Evolutionary conservation across 2,329 filamentous ascomycete genomes (phyloP).

Genomic region (Triangularia setosa): DNA sequence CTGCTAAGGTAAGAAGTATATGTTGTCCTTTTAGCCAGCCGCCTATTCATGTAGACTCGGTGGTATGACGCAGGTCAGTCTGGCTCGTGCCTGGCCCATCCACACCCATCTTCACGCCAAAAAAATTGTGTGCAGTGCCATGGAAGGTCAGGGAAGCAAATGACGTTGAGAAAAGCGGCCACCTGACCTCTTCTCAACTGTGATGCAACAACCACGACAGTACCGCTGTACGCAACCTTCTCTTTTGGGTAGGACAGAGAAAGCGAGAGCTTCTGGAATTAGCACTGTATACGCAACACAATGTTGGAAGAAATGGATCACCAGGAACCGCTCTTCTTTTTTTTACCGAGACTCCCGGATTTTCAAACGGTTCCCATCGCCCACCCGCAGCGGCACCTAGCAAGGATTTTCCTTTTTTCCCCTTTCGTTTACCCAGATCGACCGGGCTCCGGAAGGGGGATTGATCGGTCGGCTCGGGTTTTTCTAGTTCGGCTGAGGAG

Average conservation of each 20-base stretch:
- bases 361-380: background rate
- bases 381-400: background rate
- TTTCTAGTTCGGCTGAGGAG: background rate
- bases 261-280: background rate
- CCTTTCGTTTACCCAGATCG: too few species aligned
- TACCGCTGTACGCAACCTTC: background rate
- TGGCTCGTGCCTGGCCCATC: conserved; percentile 2
- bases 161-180: conserved; percentile 20
- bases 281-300: background rate
- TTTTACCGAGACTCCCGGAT: conserved; percentile 13
- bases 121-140: background rate
- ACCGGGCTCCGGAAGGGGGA: background rate
- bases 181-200: conserved; percentile 15
- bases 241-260: background rate
- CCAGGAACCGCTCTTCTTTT: conserved; percentile 8
- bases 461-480: background rate
- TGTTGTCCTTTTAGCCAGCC: background rate
- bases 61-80: conserved; percentile 11
- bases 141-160: conserved; percentile 19
- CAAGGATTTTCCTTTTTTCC: background rate
- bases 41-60: background rate
- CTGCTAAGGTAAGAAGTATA: background rate
- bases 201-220: background rate
- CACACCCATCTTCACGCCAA: background rate
- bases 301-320: background rate